Base-by-base conservation (phyloP, 371 early-diverging fungal species). In the Mycotypha africana region DNA sequence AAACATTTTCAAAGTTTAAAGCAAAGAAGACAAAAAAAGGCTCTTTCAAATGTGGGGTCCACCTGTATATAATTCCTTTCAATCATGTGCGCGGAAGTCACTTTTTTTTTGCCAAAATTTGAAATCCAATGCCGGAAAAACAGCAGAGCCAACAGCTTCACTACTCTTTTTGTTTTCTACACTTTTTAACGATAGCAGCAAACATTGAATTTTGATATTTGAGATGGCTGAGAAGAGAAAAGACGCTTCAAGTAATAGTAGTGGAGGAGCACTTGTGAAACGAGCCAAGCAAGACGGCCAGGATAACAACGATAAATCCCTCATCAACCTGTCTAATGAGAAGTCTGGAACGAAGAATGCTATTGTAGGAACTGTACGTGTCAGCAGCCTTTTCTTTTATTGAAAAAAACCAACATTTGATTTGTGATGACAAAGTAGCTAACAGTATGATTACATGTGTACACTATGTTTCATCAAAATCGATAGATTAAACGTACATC, bases 401-500 rank as follows among this genome's bases (percentile, higher is more conserved):
- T 28, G 28, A 5, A 28, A 28, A 28, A 11, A 28, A 28, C 28
- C 28, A 8, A 11, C 11, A 8, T 28, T 28, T 28, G 5, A 28
- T 28, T 28, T 28, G n/a, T n/a, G n/a, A n/a, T n/a, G n/a, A n/a
- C n/a, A n/a, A n/a, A n/a, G n/a, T n/a, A n/a, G n/a, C n/a, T n/a
- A n/a, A n/a, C n/a, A n/a, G n/a, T n/a, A n/a, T n/a, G n/a, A n/a
- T 12, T 8, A 28, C 6, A 28, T 28, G 30, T 12, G 6, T 12
- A 28, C 6, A 43, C 20, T 47, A 20, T 11, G 9, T 25, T 16
- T 10, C 22, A 19, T 23, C 17, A n/a, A 14, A 6, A 14, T 31
- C 19, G 21, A 8, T 68, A 86, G 77, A 76, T 85, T 19, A 84
- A 81, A 53, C 80, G 97, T 24, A 90, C 93, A 2, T 95, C 95